Evolutionary conservation across 2,329 filamentous ascomycete species (phyloP), one percentile per base, ranked within the genome.

Genomic region (Ciborinia camelliae): DNA sequence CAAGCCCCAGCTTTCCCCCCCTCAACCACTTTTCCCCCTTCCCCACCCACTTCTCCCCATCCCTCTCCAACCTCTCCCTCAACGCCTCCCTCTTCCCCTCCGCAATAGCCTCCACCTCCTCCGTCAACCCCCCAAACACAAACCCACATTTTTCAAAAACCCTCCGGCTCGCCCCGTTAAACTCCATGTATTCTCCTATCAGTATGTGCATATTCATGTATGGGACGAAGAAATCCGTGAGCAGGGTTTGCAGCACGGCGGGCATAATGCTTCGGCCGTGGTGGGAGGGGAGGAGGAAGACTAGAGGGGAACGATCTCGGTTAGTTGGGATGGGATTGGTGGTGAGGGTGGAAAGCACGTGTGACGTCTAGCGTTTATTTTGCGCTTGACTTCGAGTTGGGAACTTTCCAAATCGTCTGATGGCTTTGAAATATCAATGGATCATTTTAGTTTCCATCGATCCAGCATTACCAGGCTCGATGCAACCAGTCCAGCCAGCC

Each of bases 111-210:
- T 57, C 41, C 0, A 57, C 51, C 6, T 18, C 51, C 28, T 55
- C 30, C 8, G 37, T 50, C 37, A 53, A 32, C 18, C 53, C 55
- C 12, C 41, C 47, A 52, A 50, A 60, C 9, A n/a, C 50, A 52
- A 67, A 67, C 9, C 66, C 66, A 57, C 59, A 60, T 23, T 67
- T 67, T n/a, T 67, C 66, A 45, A 67, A 64, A 15, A 66, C 66
- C 18, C 60, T 61, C 20, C 50, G 61, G 53, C 66, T 67, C 28
- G 53, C 53, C 18, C 10, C 4, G 14, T 67, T 66, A 26, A 60
- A 53, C 9, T 55, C 53, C 4, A 66, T 18, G n/a, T 64, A 66
- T n/a, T 55, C 32, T 2, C 54, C 63, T 0, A 35, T 50, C 28
- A 67, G 9, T 4, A 35, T 18, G 52, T 35, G 30, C 23, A 41